Base-by-base conservation (phyloP, 306 rosid species). In the Trichosanthes cucumerina region DNA sequence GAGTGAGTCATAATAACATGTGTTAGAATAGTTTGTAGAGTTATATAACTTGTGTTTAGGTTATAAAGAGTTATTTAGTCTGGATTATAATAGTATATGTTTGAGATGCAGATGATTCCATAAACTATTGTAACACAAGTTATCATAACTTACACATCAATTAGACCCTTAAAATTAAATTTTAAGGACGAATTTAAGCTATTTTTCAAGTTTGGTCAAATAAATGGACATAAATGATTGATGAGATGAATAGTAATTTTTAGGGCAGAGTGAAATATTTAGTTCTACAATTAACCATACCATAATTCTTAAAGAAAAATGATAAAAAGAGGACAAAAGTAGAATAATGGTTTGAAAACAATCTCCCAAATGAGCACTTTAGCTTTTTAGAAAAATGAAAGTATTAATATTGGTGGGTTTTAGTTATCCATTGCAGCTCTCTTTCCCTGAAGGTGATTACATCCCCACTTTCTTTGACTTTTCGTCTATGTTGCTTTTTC, bases 401-500 rank as follows among this genome's bases (percentile, higher is more conserved):
- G 21, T 70, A 44, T 69, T 69, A 69, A 23, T 23, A 43, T 41
- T 43, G 36, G 19, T 43, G 33, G 56, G 56, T 69, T 69, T 69
- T 21, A 21, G 76, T 70, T 70, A 76, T 53, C 78, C 57, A 34
- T 76, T 34, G 66, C 34, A 69, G 75, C 75, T 24, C 47, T 19
- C 82, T 84, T 82, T 81, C 87, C 85, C 78, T 83, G 82, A 77
- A 85, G 88, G 84, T 81, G 87, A 87, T 80, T 78, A 57, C 87
- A 83, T 73, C 78, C 78, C 81, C 89, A 85, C 88, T 83, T 87
- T 90, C 93, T 89, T 92, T 94, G 98, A 94, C 98, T 90, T 89
- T 86, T 85, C 82, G 53, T 73, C 6, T 43, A 70, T 4, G 4
- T 54, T 59, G 11, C 65, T 8, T 2, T 62, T 16, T 31, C 3